Conservation (phyloP, 371 early-diverging fungal species). For the Apophysomyces ossiformis region DNA sequence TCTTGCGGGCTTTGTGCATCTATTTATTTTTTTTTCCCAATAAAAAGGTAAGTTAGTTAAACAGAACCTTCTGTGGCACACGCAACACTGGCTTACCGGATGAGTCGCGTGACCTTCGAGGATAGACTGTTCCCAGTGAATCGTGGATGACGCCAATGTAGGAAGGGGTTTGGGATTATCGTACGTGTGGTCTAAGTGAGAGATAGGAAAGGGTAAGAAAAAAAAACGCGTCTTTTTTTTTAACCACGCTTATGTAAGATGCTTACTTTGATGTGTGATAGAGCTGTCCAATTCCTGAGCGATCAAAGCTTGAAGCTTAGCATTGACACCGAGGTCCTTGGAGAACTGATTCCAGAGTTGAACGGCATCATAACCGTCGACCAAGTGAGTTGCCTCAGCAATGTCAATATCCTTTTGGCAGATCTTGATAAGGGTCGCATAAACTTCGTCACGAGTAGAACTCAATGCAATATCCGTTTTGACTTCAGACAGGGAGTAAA, state of each 20-base stretch:
- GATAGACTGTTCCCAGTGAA: conserved; percentile 79
- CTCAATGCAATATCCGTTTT: conserved; percentile 9
- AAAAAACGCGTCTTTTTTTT: not conserved
- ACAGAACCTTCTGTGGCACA: not conserved
- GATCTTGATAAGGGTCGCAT: not conserved
- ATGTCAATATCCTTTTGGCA: not conserved
- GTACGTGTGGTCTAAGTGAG: conserved; percentile 51
- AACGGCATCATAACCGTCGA: conserved; percentile 43
- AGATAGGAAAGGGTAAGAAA: not conserved
- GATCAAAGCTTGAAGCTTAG: conserved; percentile 38
- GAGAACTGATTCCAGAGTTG: conserved; percentile 46
- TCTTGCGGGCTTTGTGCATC: conserved; percentile 74
- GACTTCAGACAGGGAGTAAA: conserved; percentile 27
- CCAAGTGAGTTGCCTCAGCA: conserved; percentile 15
- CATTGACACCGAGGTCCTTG: conserved; percentile 32
- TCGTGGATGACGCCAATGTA: conserved; percentile 44
- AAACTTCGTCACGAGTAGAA: conserved; percentile 8
- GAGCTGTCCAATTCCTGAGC: conserved; percentile 47
- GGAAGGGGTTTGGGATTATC: conserved; percentile 55
- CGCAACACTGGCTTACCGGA: conserved; percentile 55
- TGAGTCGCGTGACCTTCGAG: conserved; percentile 83
- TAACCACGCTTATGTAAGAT: not conserved
- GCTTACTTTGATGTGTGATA: conserved; percentile 51
- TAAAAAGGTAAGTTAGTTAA: not conserved
- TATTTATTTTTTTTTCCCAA: conserved; percentile 13